Base-by-base conservation (phyloP, 371 early-diverging fungal species). In the Mucor velutinosus region DNA sequence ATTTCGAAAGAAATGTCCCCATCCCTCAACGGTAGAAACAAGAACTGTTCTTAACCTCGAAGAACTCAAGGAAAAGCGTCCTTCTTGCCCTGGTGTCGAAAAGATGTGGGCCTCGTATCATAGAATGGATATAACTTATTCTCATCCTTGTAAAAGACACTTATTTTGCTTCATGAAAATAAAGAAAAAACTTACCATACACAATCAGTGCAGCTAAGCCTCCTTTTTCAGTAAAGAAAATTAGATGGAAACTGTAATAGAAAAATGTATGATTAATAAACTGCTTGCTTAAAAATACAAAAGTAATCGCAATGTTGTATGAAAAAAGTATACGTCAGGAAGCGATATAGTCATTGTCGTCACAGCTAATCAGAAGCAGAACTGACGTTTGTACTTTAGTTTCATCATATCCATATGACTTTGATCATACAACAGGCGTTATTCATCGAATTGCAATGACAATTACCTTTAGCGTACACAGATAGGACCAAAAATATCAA, bases 81-180 rank as follows among this genome's bases (percentile, higher is more conserved):
- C 65, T 49, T 56, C 29, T 21, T 49, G 45, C 37, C 27, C 73
- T 60, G 71, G 62, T 69, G 70, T 32, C 30, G 29, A 65, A 43
- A 67, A 49, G 56, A 73, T 79, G 80, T 76, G 75, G 73, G 62
- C 75, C 77, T 61, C 77, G 35, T 14, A 77, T 79, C 80, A 79
- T 79, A 76, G 80, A 79, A 79, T 79, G 80, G 80, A 79, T 79
- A 69, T 74, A 79, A 79, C 80, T 79, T 65, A 41, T 49, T 72
- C 47, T 79, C 79, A 79, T 76, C 76, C 70, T 60, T 37, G 35
- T 51, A 29, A 33, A 43, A 51, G 10, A 47, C 55, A 55, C 58
- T 60, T 60, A 39, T 65, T 47, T 56, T 60, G 43, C 27, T 55
- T 35, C 15, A 25, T 55, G 14, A 63, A 17, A 4, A 25, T 32